A percentile compares a stretch with the other conserved stretches of the same genome.
Conservation (phyloP, 768 basidiomycete species). For the Podaxis mareebaensis region DNA sequence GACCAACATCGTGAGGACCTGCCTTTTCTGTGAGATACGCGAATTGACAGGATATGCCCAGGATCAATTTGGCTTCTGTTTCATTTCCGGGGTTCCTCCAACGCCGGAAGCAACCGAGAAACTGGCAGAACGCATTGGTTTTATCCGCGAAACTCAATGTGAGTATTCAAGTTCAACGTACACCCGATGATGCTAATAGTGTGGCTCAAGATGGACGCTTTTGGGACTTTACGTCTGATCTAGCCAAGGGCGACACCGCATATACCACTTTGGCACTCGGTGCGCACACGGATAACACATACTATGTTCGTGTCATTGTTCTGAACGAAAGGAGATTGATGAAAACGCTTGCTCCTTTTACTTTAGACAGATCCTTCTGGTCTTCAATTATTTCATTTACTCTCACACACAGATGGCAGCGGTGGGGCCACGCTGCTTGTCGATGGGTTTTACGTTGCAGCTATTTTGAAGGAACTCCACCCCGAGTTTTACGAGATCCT, state of each 20-base stretch:
- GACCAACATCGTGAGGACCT: constrained; percentile 65
- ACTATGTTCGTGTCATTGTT: constrained; percentile 52
- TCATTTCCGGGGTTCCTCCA: constrained; percentile 77
- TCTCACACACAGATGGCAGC: constrained; percentile 76
- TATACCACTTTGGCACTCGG: constrained; percentile 88
- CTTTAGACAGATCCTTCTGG: constrained; percentile 88
- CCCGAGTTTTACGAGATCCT: constrained; percentile 73
- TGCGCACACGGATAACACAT: constrained; percentile 75
- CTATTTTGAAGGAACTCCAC: constrained; percentile 69
- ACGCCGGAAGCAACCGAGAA: constrained; percentile 85
- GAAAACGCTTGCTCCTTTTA: constrained; percentile 1
- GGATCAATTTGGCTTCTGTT: constrained; percentile 89
- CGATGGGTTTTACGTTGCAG: constrained; percentile 92
- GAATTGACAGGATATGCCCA: constrained; percentile 28
- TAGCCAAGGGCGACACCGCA: constrained; percentile 90
- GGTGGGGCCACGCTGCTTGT: constrained; percentile 93
- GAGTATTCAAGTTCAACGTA: constrained; percentile 9
- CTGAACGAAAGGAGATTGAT: not conserved
- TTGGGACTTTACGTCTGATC: constrained; percentile 95
- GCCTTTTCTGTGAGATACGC: not conserved
- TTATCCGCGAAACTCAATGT: constrained; percentile 83
- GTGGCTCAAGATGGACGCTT: constrained; percentile 76
- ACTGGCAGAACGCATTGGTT: constrained; percentile 73
- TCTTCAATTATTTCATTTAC: constrained; percentile 93
- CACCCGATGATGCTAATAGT: not conserved